These are phyloP conservation scores for Pisolithus marmoratus DNA, from an alignment of 768 basidiomycete genomes.

Conservation along the genomic window DNA sequence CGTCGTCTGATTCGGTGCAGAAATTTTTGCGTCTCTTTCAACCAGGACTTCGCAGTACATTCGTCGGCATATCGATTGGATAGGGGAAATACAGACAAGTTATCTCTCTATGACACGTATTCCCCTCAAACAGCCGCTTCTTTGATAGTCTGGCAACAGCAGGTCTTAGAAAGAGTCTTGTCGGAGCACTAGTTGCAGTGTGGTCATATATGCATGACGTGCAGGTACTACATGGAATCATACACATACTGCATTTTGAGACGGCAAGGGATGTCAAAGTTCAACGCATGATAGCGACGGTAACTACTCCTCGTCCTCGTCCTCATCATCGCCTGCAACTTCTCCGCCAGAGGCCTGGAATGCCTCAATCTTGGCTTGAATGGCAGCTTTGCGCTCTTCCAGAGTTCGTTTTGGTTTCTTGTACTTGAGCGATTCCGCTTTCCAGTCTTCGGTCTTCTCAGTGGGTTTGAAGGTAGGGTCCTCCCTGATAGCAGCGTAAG, in stretches of 20 bases:
- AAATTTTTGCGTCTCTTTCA: conserved; percentile 57
- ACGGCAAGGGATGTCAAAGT: conserved; percentile 1
- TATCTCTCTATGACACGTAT: conserved; percentile 37
- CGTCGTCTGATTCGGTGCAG: conserved; percentile 29
- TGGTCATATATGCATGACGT: conserved; percentile 8
- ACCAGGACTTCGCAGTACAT: conserved; percentile 42
- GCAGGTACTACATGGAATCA: conserved; percentile 8
- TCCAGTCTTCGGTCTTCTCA: conserved; percentile 90
- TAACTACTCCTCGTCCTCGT: conserved; percentile 52
- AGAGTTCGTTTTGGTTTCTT: conserved; percentile 61
- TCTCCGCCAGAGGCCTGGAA: conserved; percentile 67
- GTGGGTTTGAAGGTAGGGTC: conserved; percentile 87
- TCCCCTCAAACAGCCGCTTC: conserved; percentile 25
- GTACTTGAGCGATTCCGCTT: conserved; percentile 73
- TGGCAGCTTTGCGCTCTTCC: conserved; percentile 72
- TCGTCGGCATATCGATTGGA: conserved; percentile 56
- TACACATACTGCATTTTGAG: conserved; percentile 12
- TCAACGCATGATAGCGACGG: not conserved
- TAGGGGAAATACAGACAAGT: conserved; percentile 35
- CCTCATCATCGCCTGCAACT: conserved; percentile 31
- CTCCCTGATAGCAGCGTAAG: conserved; percentile 93
- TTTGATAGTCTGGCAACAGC: conserved; percentile 52
- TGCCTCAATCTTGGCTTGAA: conserved; percentile 84
- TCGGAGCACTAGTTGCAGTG: conserved; percentile 12
- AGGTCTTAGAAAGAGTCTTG: conserved; percentile 39